Conservation (phyloP, 805 yeast genomes). For the Maudiozyma bulderi region DNA sequence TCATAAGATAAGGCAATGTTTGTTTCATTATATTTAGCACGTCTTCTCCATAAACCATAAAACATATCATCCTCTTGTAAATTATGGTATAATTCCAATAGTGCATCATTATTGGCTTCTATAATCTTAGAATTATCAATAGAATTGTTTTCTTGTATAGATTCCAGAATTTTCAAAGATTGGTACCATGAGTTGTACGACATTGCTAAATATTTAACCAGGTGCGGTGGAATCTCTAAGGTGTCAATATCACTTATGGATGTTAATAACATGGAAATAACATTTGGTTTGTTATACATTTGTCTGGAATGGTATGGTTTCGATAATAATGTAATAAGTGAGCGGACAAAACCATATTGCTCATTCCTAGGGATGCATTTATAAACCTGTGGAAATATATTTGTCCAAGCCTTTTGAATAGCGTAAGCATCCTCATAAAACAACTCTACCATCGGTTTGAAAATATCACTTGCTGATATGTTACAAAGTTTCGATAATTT, state of each 20-base stretch:
- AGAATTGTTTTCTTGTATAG: constrained; percentile 46
- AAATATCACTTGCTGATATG: constrained; percentile 48
- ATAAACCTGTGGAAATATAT: constrained; percentile 74
- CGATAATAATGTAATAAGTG: constrained; percentile 67
- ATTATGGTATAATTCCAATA: constrained; percentile 79
- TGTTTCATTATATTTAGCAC: constrained; percentile 91
- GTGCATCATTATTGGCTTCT: constrained; percentile 82
- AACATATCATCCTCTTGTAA: constrained; percentile 94
- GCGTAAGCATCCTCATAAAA: constrained; percentile 75
- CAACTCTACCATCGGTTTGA: constrained; percentile 66
- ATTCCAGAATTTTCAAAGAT: constrained; percentile 75
- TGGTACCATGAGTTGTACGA: constrained; percentile 89
- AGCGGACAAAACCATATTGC: constrained; percentile 72
- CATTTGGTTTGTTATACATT: constrained; percentile 76
- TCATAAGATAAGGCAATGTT: constrained; percentile 88
- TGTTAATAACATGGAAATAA: constrained; percentile 71
- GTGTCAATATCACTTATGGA: constrained; percentile 69
- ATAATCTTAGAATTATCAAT: constrained; percentile 65
- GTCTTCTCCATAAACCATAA: constrained; percentile 94
- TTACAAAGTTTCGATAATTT: constrained; percentile 23
- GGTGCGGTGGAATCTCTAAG: constrained; percentile 84
- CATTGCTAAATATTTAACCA: constrained; percentile 77
- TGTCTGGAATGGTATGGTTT: constrained; percentile 93
- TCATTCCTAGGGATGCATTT: constrained; percentile 68
- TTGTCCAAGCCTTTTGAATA: constrained; percentile 75